Evolutionary conservation across 345 rosid genomes (phyloP).

Genomic region (Rhodamnia argentea): DNA sequence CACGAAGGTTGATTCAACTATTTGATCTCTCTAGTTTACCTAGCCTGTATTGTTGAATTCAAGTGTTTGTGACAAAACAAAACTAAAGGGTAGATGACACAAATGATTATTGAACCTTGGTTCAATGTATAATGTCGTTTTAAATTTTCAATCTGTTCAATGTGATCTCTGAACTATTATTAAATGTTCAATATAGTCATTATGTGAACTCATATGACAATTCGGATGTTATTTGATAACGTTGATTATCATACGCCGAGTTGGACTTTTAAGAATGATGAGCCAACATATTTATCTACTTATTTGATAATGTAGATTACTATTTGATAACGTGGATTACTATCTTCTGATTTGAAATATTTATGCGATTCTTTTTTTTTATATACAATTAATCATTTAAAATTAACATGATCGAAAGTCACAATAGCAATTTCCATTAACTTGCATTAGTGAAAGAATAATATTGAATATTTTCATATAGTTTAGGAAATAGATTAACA

Average conservation of each 20-base stretch:
- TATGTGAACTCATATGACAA: neutral
- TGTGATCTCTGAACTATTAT: fast-evolving
- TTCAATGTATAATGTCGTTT: fast-evolving
- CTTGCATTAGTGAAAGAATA: neutral
- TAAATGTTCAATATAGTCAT: neutral
- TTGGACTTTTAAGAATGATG: too few species aligned
- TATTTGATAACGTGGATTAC: neutral
- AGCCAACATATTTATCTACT: neutral
- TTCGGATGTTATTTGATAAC: too few species aligned
- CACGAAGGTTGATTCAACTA: neutral
- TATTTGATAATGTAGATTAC: neutral
- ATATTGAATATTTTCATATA: neutral
- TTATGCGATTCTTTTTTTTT: too few species aligned
- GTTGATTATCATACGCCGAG: too few species aligned
- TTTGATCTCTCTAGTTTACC: neutral
- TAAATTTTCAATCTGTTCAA: too few species aligned
- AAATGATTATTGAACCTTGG: neutral
- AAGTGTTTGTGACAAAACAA: neutral
- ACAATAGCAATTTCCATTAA: neutral
- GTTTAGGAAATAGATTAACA: fast-evolving
- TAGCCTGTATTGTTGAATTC: neutral
- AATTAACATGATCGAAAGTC: neutral
- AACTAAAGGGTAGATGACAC: neutral
- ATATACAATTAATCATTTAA: neutral
- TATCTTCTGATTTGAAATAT: too few species aligned